Evolutionary conservation across 1,139 yeast genomes (phyloP).

Genomic region (Blastobotrys arbuscula): DNA sequence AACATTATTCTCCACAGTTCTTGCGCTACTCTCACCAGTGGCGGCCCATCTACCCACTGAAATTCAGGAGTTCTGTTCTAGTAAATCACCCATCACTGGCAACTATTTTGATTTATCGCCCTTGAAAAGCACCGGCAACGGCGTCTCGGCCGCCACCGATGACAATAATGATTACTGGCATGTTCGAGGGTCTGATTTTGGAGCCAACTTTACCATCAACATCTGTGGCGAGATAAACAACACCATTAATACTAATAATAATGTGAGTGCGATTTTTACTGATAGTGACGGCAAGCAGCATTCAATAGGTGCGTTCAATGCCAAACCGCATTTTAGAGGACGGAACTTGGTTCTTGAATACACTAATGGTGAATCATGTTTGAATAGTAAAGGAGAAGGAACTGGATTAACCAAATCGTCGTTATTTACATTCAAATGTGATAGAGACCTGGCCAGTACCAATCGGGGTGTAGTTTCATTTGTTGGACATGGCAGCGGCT

Average conservation of each 20-base stretch:
- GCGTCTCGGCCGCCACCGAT: neutral
- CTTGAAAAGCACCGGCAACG: conserved; percentile 14
- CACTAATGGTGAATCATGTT: conserved; percentile 66
- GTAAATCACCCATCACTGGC: conserved; percentile 29
- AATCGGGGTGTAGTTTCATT: conserved; percentile 63
- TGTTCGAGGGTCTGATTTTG: conserved; percentile 66
- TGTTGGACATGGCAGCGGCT: conserved; percentile 67
- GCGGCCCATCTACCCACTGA: neutral
- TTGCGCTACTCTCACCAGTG: neutral
- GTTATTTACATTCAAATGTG: conserved; percentile 70
- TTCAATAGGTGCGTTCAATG: neutral
- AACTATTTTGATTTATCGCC: conserved; percentile 31
- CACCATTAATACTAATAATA: conserved; percentile 26
- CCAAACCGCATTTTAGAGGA: conserved; percentile 60
- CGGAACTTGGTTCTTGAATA: conserved; percentile 67
- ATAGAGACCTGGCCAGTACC: conserved; percentile 49
- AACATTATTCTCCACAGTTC: too few relatives aligned
- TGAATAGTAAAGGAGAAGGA: conserved; percentile 38
- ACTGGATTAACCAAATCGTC: conserved; percentile 54
- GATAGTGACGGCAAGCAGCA: conserved; percentile 37
- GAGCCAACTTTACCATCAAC: conserved; percentile 72
- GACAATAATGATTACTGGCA: conserved; percentile 42
- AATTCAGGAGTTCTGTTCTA: conserved; percentile 20
- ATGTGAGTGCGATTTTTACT: conserved; percentile 63
- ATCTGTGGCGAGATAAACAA: conserved; percentile 52